Percentiles rank a stretch among this genome's conserved stretches.
Conservation (phyloP, 2,329 filamentous ascomycete genomes). For the Aspergillus flavus region DNA sequence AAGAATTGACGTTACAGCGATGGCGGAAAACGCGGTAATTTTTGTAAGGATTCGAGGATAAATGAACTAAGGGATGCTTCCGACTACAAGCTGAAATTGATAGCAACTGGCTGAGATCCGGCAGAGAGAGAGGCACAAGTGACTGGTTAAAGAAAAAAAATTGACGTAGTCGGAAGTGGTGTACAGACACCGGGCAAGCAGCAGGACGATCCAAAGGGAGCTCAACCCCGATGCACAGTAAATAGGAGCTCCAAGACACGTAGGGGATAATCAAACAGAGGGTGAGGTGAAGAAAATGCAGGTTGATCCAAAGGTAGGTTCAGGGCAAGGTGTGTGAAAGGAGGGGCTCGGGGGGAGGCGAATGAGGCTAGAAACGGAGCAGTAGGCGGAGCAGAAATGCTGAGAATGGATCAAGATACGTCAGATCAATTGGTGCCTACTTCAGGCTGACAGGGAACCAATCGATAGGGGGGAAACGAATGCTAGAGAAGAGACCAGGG, state of each 20-base stretch:
- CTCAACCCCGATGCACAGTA: not conserved
- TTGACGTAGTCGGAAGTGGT: not conserved
- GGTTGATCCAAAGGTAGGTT: constrained; percentile 2
- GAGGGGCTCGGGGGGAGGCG: constrained; percentile 10
- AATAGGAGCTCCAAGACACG: constrained; percentile 1
- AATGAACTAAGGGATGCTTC: not conserved
- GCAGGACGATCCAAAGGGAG: not conserved
- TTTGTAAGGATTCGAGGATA: not conserved
- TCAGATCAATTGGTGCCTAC: constrained; percentile 7
- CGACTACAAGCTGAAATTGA: not conserved
- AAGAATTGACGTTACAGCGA: not conserved
- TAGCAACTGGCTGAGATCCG: not conserved
- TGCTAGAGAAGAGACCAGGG: not conserved
- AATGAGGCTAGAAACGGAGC: constrained; percentile 9
- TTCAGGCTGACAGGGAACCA: not conserved
- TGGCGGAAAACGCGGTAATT: not conserved
- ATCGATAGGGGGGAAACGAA: not conserved
- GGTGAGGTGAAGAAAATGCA: constrained; percentile 7
- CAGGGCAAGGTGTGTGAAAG: not conserved
- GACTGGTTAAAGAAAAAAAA: not conserved
- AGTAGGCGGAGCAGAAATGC: not conserved
- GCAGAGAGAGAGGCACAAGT: no score
- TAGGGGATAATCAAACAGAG: constrained; percentile 1
- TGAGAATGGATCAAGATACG: not conserved
- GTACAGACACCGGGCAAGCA: not conserved